A percentile compares a stretch with the other conserved stretches of the same genome.
These are phyloP conservation scores for Inga leiocalycina DNA, from an alignment of 306 rosid genomes.

Conservation along the genomic window DNA sequence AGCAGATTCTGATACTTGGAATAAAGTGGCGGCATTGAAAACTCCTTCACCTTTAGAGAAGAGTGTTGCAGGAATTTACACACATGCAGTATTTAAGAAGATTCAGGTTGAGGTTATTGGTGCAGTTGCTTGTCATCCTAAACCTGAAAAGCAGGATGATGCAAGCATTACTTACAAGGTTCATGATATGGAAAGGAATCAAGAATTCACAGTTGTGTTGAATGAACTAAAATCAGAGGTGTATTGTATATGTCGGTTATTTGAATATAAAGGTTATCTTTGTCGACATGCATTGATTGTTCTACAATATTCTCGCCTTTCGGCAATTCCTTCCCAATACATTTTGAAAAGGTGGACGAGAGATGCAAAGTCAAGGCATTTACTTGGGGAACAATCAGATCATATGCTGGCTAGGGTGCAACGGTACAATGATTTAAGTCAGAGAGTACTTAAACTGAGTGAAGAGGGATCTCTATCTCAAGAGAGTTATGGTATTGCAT, in stretches of 20 bases:
- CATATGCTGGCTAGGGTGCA: conserved; percentile 67
- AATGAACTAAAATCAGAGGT: conserved; percentile 70
- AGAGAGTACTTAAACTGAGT: conserved; percentile 71
- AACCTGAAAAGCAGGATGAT: conserved; percentile 75
- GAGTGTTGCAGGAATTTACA: conserved; percentile 76
- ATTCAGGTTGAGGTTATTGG: conserved; percentile 95
- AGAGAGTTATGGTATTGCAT: conserved; percentile 80
- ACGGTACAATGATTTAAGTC: conserved; percentile 76
- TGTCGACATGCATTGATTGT: conserved; percentile 95
- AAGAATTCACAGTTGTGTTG: conserved; percentile 70
- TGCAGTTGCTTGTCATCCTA: conserved; percentile 94
- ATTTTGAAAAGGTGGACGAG: conserved; percentile 90
- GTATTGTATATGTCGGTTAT: conserved; percentile 82
- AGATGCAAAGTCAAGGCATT: conserved; percentile 68
- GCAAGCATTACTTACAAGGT: conserved; percentile 58
- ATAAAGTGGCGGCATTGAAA: conserved; percentile 68
- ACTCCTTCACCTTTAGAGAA: conserved; percentile 98
- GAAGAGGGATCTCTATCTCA: conserved; percentile 90
- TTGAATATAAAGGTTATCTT: conserved; percentile 92
- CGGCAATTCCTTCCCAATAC: conserved; percentile 78
- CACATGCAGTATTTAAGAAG: conserved; percentile 86
- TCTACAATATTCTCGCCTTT: conserved; percentile 84
- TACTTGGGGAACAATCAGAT: conserved; percentile 67
- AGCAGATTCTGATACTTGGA: conserved; percentile 95
- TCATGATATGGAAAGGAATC: conserved; percentile 78